phyloP scores from a whole-genome alignment of 495 filamentous ascomycete genomes.

The Melanomma pulvis-pyrius region DNA sequence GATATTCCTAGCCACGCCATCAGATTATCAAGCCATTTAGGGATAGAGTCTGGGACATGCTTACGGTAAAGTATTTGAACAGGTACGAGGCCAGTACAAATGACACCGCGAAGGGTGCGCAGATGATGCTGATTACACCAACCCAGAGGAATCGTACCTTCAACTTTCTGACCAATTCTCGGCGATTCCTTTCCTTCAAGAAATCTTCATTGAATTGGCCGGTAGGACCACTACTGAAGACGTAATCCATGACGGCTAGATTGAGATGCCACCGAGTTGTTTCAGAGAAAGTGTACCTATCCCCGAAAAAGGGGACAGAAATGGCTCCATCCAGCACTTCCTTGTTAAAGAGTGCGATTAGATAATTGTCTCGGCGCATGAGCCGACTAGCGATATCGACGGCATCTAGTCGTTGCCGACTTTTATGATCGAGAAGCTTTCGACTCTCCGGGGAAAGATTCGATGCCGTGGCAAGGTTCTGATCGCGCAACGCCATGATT shows the following conservation, averaged over 20 bases:
- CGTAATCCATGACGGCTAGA: conserved; percentile 86
- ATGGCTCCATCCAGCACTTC: conserved; percentile 86
- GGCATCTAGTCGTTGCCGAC: conserved; percentile 93
- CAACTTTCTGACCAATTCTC: conserved; percentile 73
- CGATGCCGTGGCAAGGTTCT: conserved; percentile 80
- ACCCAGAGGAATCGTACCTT: conserved; percentile 76
- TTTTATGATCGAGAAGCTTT: conserved; percentile 76
- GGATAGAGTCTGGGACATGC: conserved; percentile 25
- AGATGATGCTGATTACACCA: conserved; percentile 81
- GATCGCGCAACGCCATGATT: conserved; percentile 83
- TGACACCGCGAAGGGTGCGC: conserved; percentile 78
- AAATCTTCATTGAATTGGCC: conserved; percentile 77
- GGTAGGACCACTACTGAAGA: conserved; percentile 78
- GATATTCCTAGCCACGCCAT: conserved; percentile 66
- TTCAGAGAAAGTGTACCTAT: conserved; percentile 75
- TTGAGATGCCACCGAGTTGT: conserved; percentile 88
- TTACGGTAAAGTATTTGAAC: conserved; percentile 84
- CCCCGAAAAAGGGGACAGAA: conserved; percentile 79
- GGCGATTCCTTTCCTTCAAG: conserved; percentile 77
- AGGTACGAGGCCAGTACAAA: conserved; percentile 87
- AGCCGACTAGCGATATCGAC: conserved; percentile 95
- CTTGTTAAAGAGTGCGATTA: conserved; percentile 96
- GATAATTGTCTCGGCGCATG: conserved; percentile 95
- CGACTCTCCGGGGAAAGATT: conserved; percentile 63
- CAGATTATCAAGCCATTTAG: conserved; percentile 9